phyloP scores from a whole-genome alignment of 1,284 basidiomycete species.

The Cutaneotrichosporon sp. region DNA sequence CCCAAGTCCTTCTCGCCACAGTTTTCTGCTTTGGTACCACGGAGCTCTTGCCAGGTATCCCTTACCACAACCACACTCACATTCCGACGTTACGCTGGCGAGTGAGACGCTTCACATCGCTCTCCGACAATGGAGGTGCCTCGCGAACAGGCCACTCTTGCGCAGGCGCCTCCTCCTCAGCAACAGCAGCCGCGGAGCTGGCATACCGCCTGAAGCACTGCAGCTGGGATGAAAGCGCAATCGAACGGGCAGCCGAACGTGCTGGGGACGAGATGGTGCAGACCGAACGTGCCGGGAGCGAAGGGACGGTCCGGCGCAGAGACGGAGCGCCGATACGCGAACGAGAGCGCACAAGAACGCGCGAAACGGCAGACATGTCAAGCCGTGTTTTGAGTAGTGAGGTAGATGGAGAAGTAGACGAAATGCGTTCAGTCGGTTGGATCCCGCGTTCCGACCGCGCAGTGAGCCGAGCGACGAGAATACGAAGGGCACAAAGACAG shows the following conservation, averaged over 20 bases:
- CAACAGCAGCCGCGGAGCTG: conserved; percentile 16
- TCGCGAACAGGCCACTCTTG: conserved; percentile 39
- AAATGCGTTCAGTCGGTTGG: too few species aligned
- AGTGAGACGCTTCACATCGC: conserved; percentile 36
- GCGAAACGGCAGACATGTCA: conserved; percentile 17
- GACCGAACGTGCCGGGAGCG: not conserved
- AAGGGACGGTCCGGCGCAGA: conserved; percentile 2
- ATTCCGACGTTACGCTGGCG: conserved; percentile 50
- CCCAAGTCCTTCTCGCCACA: not conserved
- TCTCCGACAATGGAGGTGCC: conserved; percentile 37
- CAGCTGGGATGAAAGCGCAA: too few species aligned
- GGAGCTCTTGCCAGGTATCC: not conserved
- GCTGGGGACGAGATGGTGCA: not conserved
- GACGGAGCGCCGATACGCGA: conserved; percentile 6
- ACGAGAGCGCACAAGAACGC: conserved; percentile 12
- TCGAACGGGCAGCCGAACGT: too few species aligned
- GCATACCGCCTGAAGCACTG: conserved; percentile 8
- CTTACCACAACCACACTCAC: conserved; percentile 22
- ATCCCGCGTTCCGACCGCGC: too few species aligned
- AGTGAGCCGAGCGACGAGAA: not conserved
- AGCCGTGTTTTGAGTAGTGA: conserved; percentile 11
- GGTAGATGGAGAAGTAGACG: too few species aligned
- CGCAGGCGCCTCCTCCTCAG: conserved; percentile 21
- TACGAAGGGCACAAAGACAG: not conserved
- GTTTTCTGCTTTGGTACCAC: too few species aligned